Percentiles rank a stretch among this genome's conserved stretches.
Evolutionary conservation across 306 rosid genomes (phyloP).

Genomic region (Cucumis cinereus): DNA sequence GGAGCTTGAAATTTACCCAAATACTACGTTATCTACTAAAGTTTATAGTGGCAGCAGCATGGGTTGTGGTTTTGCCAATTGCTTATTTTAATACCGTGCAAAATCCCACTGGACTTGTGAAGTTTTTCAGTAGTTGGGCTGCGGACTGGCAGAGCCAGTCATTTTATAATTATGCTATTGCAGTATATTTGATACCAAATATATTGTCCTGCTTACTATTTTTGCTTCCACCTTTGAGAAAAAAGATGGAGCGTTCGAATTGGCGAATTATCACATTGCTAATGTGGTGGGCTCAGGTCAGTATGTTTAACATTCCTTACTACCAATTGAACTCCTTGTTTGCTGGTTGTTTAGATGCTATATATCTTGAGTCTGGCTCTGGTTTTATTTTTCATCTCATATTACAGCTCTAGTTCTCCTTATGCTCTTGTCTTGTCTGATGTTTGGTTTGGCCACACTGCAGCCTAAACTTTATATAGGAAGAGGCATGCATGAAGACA

Average conservation of each 20-base stretch:
- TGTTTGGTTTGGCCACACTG: constrained; percentile 21
- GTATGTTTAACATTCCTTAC: constrained; percentile 16
- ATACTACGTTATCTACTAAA: constrained; percentile 77
- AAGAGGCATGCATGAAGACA: constrained; percentile 83
- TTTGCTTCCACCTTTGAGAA: constrained; percentile 82
- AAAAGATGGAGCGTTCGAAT: constrained; percentile 70
- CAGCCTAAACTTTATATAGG: constrained; percentile 94
- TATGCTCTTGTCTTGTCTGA: constrained; percentile 5
- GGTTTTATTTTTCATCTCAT: background rate
- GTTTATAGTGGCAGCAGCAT: constrained; percentile 64
- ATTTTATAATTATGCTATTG: constrained; percentile 56
- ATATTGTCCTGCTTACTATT: constrained; percentile 57
- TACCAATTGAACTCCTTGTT: constrained; percentile 3
- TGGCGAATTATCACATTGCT: constrained; percentile 45
- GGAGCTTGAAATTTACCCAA: constrained; percentile 76
- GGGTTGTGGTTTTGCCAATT: constrained; percentile 82
- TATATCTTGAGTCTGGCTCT: background rate
- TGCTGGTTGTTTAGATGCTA: background rate
- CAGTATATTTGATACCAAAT: constrained; percentile 65
- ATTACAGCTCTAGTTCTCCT: constrained; percentile 1
- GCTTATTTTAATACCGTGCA: constrained; percentile 62
- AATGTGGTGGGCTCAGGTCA: constrained; percentile 99
- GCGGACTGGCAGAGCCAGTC: constrained; percentile 64
- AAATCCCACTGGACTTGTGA: constrained; percentile 65
- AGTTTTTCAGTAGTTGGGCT: constrained; percentile 73